Conservation (phyloP, 2,329 filamentous ascomycete species). For the Calonectria multiphialidica region DNA sequence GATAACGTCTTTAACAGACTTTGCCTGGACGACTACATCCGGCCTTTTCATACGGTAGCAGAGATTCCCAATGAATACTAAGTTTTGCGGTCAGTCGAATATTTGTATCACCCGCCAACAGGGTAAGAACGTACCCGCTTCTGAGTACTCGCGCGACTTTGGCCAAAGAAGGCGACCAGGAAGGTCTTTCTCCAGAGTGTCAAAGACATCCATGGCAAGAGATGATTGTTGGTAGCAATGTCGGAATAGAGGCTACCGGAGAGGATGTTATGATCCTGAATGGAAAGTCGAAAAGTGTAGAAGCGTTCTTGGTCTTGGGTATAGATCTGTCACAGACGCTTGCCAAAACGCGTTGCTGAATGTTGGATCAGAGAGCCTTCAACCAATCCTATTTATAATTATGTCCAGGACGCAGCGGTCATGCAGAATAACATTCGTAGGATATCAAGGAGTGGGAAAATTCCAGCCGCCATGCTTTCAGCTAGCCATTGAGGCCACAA, state of each 20-base stretch:
- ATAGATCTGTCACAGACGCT: no score
- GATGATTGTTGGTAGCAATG: not conserved
- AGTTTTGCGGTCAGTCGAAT: not conserved
- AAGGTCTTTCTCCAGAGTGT: not conserved
- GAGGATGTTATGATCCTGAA: not conserved
- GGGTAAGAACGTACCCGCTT: not conserved
- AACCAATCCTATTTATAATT: no score
- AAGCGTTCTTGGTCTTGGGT: not conserved
- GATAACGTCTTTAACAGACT: not conserved
- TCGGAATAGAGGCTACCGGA: not conserved
- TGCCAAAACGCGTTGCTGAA: no score
- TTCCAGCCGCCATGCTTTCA: not conserved
- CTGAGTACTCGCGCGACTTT: not conserved
- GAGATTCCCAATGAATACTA: not conserved
- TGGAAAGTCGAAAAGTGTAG: not conserved
- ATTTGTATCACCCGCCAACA: not conserved
- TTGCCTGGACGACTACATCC: not conserved
- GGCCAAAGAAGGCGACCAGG: not conserved
- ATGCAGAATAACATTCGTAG: not conserved
- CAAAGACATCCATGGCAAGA: not conserved
- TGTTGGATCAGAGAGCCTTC: no score
- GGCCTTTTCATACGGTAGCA: not conserved
- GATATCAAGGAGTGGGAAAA: not conserved
- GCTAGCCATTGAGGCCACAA: not conserved
- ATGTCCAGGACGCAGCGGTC: not conserved